These are phyloP conservation scores for Ailanthus altissimus DNA, from an alignment of 345 rosid species.

Conservation along the genomic window DNA sequence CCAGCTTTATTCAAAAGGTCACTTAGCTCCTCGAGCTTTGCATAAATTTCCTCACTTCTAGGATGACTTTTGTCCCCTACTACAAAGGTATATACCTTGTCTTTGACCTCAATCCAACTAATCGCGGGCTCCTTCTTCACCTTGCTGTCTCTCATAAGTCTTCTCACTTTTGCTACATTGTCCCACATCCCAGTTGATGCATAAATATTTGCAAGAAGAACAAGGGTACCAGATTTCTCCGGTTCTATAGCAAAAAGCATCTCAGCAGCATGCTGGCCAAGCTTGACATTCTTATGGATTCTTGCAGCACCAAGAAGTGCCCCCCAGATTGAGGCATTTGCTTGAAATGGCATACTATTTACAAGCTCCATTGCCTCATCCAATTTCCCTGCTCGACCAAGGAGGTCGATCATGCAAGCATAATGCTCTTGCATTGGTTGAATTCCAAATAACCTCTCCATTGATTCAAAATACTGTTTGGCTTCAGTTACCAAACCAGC, in stretches of 20 bases:
- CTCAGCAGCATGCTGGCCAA: constrained; percentile 53
- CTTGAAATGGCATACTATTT: constrained; percentile 51
- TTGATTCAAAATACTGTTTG: constrained; percentile 40
- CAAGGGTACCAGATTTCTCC: constrained; percentile 51
- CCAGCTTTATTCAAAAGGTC: constrained; percentile 50
- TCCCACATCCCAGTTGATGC: constrained; percentile 66
- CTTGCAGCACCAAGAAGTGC: constrained; percentile 67
- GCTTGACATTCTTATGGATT: constrained; percentile 57
- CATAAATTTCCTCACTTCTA: constrained; percentile 50
- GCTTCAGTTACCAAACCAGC: constrained; percentile 65
- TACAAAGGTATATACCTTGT: constrained; percentile 49
- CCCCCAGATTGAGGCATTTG: constrained; percentile 59
- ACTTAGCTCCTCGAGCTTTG: constrained; percentile 54
- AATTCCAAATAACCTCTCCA: constrained; percentile 44
- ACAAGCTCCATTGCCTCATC: constrained; percentile 55
- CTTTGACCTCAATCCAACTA: constrained; percentile 69
- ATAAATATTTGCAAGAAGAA: constrained; percentile 58
- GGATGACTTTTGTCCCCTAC: constrained; percentile 62
- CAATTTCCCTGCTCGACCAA: constrained; percentile 59
- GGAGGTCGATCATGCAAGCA: constrained; percentile 69
- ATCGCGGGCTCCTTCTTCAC: constrained; percentile 66
- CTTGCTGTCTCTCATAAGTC: constrained; percentile 50
- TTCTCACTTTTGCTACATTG: constrained; percentile 49
- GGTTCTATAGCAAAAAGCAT: constrained; percentile 60
- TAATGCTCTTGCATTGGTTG: constrained; percentile 57